Evolutionary conservation across 345 rosid genomes (phyloP), one percentile per base, ranked within the genome.

Genomic region (Trapa incisa): DNA sequence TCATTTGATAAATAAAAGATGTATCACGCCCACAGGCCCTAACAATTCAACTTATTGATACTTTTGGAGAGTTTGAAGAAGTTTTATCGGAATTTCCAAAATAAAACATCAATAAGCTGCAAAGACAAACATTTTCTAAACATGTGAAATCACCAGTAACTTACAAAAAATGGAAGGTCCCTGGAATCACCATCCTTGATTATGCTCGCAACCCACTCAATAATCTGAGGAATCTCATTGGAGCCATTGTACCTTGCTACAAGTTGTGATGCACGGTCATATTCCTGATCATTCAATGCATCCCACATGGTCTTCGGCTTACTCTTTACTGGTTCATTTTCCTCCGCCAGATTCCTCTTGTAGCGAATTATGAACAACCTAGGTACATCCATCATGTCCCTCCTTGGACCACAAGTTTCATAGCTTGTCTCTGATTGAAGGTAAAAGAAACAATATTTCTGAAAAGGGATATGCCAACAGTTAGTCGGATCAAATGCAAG

Each of bases 391-490:
- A 65, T 56, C 22, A 84, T 73, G 69, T 80, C 87, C 74, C 80
- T 90, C 81, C 97, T 83, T 56, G 89, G 87, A 77, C 98, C 96
- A 77, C 98, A 93, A 6, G 97, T 88, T 65, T 89, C 96, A 80
- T 83, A 87, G 80, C 85, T 76, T 65, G 84, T 84, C 70, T 93
- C 98, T 5, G 85, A 83, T 70, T 86, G 86, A 67, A 93, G 85
- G 77, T 89, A 93, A 83, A 88, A 89, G 69, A 83, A 81, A 77
- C 98, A 93, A 70, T 85, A 93, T 80, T 81, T 87, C 96, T 90
- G 89, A 67, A 75, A 48, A 75, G 77, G 61, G 76, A 54, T 11
- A 54, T 4, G 65, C 10, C 0, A 65, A 69, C 50, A 73, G 68
- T 68, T 33, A 68, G 45, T 1, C 11, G 16, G 47, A 38, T 48